Base-by-base conservation (phyloP, 1,284 basidiomycete species). In the Amylostereum areolatum region DNA sequence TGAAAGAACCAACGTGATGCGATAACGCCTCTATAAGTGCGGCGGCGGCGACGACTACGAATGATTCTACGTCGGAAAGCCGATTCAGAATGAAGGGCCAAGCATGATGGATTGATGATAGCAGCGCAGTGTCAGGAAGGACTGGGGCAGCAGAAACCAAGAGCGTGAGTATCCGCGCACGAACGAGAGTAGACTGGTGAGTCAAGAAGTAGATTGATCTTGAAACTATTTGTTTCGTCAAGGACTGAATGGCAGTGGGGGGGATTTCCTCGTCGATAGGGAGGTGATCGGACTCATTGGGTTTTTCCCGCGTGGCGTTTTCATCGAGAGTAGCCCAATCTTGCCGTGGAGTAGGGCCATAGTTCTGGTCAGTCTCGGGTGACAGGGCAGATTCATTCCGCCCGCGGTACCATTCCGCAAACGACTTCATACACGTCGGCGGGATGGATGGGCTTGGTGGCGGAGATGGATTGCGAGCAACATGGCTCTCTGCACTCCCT, bases 21-120 rank as follows among this genome's bases (percentile, higher is more conserved):
- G 81, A 77, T 28, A 97, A 71, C 0, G 78, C 66, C 52, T 89
- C 86, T 12, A 96, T 68, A 32, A 95, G 70, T 2, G 66, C 69
- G 1, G 85, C 83, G 0, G 90, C 84, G 36, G 85, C 85, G 51
- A 78, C 77, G 46, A 91, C 80, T 32, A 97, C 91, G 59, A 82
- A 92, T 1, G 82, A 72, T 60, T 91, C 82, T 0, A 73, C 45
- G 61, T 95, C 89, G 24, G 68, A 64, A 9, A 97, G 71, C 5
- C 94, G 78, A 57, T 92, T 91, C 45, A 97, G 68, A 56, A 97
- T 81, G 64, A 86, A 88, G 12, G 90, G 89, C 94, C 94, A 97
- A 1, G 89, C 85, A 29, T 78, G 74, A 65, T 97, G 88, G 43
- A 97, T 80, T 7, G 87, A 76, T 0, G 92, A 88, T 40, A 97